Evolutionary conservation across 208 protist species (phyloP).

Genomic region (Wallacemonas collosoma): DNA sequence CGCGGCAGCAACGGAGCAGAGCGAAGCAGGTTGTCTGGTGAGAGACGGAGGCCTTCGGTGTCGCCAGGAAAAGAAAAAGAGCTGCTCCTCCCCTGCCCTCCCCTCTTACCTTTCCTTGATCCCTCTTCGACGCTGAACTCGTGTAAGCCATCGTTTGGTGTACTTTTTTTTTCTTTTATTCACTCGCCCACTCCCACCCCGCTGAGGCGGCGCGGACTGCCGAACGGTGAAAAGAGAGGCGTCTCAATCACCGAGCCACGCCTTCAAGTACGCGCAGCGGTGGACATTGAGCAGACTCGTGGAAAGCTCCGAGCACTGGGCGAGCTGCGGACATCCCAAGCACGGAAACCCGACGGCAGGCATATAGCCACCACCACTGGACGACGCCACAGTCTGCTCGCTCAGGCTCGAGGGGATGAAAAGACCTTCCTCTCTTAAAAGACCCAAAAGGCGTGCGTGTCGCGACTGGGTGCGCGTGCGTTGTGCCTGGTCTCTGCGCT

Average conservation of each 20-base stretch:
- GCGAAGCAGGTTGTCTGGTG: too few relatives aligned
- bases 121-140: too few relatives aligned
- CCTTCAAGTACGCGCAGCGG: slow-evolving; percentile 54
- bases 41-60: too few relatives aligned
- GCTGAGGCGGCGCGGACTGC: too few relatives aligned
- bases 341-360: slow-evolving; percentile 78
- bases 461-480: neutral
- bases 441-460: neutral
- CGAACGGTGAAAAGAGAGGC: neutral
- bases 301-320: slow-evolving; percentile 43
- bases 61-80: too few relatives aligned
- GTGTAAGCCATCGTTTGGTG: too few relatives aligned
- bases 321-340: slow-evolving; percentile 74
- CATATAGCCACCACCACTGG: slow-evolving; percentile 48
- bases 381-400: slow-evolving; percentile 7
- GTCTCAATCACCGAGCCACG: slow-evolving; percentile 50
- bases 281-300: slow-evolving; percentile 59
- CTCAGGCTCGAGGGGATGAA: slow-evolving; percentile 15
- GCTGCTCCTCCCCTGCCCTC: too few relatives aligned
- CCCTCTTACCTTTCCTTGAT: too few relatives aligned
- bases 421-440: slow-evolving; percentile 14
- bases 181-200: too few relatives aligned
- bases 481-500: neutral
- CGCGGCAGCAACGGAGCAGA: too few relatives aligned
- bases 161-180: too few relatives aligned